These are phyloP conservation scores for Sporobolomyces phaffii DNA, from an alignment of 768 basidiomycete genomes.

Conservation along the genomic window DNA sequence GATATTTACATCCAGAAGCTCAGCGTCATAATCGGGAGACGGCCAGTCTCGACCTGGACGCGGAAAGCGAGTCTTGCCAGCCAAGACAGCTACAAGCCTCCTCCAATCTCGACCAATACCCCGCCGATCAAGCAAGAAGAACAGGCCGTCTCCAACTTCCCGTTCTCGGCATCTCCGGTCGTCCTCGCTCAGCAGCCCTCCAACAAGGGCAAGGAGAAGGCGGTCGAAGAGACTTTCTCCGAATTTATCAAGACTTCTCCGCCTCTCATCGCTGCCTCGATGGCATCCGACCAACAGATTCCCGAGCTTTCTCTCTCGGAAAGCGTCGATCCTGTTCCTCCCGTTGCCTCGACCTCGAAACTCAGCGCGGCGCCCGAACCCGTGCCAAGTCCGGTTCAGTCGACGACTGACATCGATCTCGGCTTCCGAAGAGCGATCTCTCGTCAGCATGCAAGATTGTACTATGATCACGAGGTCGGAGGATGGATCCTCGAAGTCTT, in stretches of 20 bases:
- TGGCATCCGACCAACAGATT: background rate
- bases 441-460: slow-evolving; percentile 90
- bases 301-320: background rate
- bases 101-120: background rate
- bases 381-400: background rate
- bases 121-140: slow-evolving; percentile 20
- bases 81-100: slow-evolving; percentile 7
- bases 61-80: background rate
- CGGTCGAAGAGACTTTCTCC: slow-evolving; percentile 2
- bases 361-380: background rate
- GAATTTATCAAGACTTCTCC: slow-evolving; percentile 22
- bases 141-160: background rate
- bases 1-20: slow-evolving; percentile 97
- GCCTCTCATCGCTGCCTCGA: background rate
- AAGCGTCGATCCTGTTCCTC: background rate
- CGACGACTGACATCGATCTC: slow-evolving; percentile 58
- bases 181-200: too few species aligned
- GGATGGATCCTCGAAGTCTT: slow-evolving; percentile 82
- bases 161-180: background rate
- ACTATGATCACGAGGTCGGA: slow-evolving; percentile 64
- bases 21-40: slow-evolving; percentile 84
- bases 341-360: slow-evolving; percentile 16
- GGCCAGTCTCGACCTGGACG: slow-evolving; percentile 50
- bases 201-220: slow-evolving; percentile 29
- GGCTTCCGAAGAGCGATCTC: slow-evolving; percentile 96